A percentile compares a stretch with the other conserved stretches of the same genome.
Evolutionary conservation across 371 early-diverging fungal genomes (phyloP).

Genomic region (Entomophthora muscae): DNA sequence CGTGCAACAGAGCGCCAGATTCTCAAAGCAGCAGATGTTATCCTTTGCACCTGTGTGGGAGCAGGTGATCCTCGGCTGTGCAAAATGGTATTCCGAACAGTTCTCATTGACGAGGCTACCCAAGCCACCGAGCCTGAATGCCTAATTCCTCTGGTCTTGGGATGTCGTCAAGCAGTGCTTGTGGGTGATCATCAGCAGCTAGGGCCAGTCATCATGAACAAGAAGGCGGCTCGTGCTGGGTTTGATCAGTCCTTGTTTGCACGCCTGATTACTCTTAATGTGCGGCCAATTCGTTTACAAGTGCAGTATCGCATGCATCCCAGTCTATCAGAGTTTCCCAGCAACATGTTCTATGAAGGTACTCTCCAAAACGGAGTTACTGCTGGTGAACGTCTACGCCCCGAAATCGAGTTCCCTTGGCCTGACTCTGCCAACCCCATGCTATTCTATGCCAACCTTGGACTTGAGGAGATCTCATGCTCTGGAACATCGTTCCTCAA

Average conservation of each 20-base stretch:
- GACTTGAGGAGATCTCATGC: constrained; percentile 89
- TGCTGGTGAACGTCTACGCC: constrained; percentile 70
- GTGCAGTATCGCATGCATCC: constrained; percentile 99
- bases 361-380: constrained; percentile 93
- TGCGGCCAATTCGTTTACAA: constrained; percentile 84
- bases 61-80: constrained; percentile 91
- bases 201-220: constrained; percentile 95
- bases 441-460: constrained; percentile 87
- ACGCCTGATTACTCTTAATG: constrained; percentile 78
- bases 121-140: constrained; percentile 97
- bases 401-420: constrained; percentile 86
- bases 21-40: constrained; percentile 85
- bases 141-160: constrained; percentile 90
- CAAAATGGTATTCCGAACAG: constrained; percentile 76
- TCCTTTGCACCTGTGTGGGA: constrained; percentile 94
- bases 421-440: constrained; percentile 83
- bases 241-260: constrained; percentile 94
- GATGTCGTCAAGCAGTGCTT: constrained; percentile 87
- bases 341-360: constrained; percentile 98
- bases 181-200: constrained; percentile 99
- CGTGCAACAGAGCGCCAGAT: constrained; percentile 78
- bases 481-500: constrained; percentile 95
- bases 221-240: constrained; percentile 88
- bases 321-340: constrained; percentile 91
- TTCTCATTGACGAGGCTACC: constrained; percentile 95